phyloP scores from a whole-genome alignment of 768 basidiomycete species.

The Lentinula detonsa region DNA sequence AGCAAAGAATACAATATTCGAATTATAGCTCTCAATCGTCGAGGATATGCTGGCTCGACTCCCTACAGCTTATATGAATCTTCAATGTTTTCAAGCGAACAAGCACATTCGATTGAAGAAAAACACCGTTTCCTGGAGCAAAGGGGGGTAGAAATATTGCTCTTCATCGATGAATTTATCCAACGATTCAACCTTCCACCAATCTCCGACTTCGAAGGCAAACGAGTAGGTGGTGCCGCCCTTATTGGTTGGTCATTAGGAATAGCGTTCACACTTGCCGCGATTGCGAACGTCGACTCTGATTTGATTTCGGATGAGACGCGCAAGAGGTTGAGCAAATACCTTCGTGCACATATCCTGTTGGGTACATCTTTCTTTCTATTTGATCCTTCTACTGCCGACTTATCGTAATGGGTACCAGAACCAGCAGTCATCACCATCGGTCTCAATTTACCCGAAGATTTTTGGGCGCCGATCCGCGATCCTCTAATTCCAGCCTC shows the following conservation, averaged over 20 bases:
- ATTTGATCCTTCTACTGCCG: background rate
- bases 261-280: slow-evolving; percentile 15
- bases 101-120: slow-evolving; percentile 13
- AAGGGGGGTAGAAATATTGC: slow-evolving; percentile 25
- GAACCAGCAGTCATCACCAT: slow-evolving; percentile 21
- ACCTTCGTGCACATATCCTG: slow-evolving; percentile 20
- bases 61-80: slow-evolving; percentile 22
- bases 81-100: background rate
- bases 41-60: slow-evolving; percentile 30
- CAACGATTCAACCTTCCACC: slow-evolving; percentile 19
- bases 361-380: slow-evolving; percentile 17
- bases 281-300: slow-evolving; percentile 14
- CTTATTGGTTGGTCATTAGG: slow-evolving; percentile 32
- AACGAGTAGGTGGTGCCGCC: slow-evolving; percentile 19
- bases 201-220: slow-evolving; percentile 1
- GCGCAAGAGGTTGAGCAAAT: slow-evolving; percentile 9
- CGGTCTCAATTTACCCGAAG: slow-evolving; percentile 16
- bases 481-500: slow-evolving; percentile 19
- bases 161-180: slow-evolving; percentile 27
- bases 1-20: slow-evolving; percentile 23
- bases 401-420: background rate
- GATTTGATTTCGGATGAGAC: slow-evolving; percentile 12
- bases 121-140: slow-evolving; percentile 20
- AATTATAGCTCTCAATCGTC: slow-evolving; percentile 28
- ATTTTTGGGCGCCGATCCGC: slow-evolving; percentile 19